These are phyloP conservation scores for Diplosphaera chodatii DNA, from an alignment of 139 green algal species.

Conservation along the genomic window DNA sequence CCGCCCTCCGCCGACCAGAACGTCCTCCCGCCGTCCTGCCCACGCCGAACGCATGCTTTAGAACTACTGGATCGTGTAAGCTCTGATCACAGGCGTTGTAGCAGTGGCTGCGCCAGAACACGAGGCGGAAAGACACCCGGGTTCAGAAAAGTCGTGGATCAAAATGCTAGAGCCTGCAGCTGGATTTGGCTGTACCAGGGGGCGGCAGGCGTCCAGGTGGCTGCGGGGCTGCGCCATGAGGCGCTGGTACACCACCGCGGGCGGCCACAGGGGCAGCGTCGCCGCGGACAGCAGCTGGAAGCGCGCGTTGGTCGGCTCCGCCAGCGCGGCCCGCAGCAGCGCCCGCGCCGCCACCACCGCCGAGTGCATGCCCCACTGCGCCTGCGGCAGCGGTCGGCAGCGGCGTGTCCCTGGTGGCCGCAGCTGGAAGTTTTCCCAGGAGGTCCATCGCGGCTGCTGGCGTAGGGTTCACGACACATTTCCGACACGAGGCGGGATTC, in stretches of 20 bases:
- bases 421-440: too few species aligned
- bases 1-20: neutral
- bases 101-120: neutral
- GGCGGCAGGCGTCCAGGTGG: slow-evolving; percentile 33
- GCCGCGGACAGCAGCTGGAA: slow-evolving; percentile 38
- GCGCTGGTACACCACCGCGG: slow-evolving; percentile 20
- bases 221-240: slow-evolving; percentile 19
- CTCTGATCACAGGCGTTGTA: too few species aligned
- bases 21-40: neutral
- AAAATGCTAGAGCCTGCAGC: too few species aligned
- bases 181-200: neutral
- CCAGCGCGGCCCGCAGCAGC: slow-evolving; percentile 31
- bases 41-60: too few species aligned
- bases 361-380: slow-evolving; percentile 25
- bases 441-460: too few species aligned
- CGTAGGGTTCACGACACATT: too few species aligned
- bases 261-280: slow-evolving; percentile 30
- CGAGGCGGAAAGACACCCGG: neutral
- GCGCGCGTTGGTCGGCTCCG: slow-evolving; percentile 30
- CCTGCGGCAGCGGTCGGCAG: neutral
- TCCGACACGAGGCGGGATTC: too few species aligned
- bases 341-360: slow-evolving; percentile 22
- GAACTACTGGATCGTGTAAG: too few species aligned
- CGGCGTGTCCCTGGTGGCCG: neutral
- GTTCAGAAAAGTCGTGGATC: neutral